phyloP scores from a whole-genome alignment of 345 rosid species.

The Eucalyptus fibrosa region DNA sequence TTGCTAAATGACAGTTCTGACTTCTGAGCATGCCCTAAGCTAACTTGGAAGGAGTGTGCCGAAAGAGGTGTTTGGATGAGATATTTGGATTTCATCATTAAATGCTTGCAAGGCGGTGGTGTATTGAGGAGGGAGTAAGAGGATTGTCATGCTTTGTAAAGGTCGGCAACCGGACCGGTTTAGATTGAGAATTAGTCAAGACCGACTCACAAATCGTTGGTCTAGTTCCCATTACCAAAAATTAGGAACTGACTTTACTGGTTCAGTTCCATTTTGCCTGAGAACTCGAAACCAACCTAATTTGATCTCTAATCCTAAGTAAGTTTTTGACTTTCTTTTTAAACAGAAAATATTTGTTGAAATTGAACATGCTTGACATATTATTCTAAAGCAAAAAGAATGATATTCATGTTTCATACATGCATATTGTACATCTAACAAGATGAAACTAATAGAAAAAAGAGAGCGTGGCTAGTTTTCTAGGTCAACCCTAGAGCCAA shows the following conservation, averaged over 20 bases:
- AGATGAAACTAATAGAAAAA: background rate
- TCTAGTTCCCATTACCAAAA: background rate
- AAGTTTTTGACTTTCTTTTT: background rate
- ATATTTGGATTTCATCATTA: background rate
- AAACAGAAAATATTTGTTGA: no score
- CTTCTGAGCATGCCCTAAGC: background rate
- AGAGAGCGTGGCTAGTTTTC: background rate
- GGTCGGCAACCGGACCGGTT: rapidly evolving
- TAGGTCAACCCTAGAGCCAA: background rate
- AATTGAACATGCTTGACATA: background rate
- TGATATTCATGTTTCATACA: background rate
- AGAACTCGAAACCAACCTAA: rapidly evolving
- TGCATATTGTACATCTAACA: background rate
- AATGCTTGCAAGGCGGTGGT: background rate
- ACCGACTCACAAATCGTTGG: background rate
- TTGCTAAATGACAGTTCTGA: background rate
- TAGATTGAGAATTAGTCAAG: background rate
- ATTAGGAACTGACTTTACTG: background rate
- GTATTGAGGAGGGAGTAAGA: background rate
- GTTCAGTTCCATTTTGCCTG: rapidly evolving
- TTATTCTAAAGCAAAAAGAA: background rate
- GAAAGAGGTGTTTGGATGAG: background rate
- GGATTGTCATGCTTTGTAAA: background rate
- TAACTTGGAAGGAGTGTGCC: background rate
- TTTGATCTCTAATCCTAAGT: background rate